These are phyloP conservation scores for Pestalotiopsis sp. DNA, from an alignment of 2,329 filamentous ascomycete species.

Conservation along the genomic window DNA sequence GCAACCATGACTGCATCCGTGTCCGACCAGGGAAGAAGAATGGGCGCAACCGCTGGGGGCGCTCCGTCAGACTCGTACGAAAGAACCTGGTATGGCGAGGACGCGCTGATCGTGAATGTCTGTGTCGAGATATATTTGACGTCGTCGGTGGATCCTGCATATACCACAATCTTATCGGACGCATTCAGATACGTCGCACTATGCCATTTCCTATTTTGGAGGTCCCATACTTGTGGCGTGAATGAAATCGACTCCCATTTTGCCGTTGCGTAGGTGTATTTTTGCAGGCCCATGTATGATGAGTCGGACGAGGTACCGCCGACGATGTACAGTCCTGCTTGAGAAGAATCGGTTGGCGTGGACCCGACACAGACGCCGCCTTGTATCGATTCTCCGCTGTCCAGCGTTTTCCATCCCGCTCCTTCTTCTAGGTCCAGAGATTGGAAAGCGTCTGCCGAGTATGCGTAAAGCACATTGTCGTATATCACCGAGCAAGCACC, in stretches of 20 bases:
- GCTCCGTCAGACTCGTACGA: constrained; percentile 59
- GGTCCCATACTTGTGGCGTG: constrained; percentile 46
- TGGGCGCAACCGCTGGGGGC: constrained; percentile 67
- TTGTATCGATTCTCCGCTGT: constrained; percentile 69
- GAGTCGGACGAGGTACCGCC: constrained; percentile 66
- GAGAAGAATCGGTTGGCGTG: constrained; percentile 58
- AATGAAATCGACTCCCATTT: constrained; percentile 52
- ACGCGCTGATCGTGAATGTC: constrained; percentile 74
- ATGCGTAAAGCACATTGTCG: constrained; percentile 83
- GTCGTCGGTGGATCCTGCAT: constrained; percentile 73
- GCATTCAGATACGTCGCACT: constrained; percentile 74
- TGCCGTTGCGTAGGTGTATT: constrained; percentile 57
- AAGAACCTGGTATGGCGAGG: constrained; percentile 64
- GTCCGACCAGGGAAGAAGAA: constrained; percentile 75
- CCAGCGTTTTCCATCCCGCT: constrained; percentile 70
- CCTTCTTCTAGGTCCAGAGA: constrained; percentile 70
- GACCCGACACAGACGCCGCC: constrained; percentile 79
- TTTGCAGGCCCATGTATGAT: constrained; percentile 76
- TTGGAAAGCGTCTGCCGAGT: constrained; percentile 75
- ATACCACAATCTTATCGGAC: constrained; percentile 75
- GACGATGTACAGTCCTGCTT: constrained; percentile 76
- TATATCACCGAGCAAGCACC: constrained; percentile 82
- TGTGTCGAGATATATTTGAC: constrained; percentile 63
- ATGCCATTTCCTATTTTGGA: constrained; percentile 74
- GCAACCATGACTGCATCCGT: constrained; percentile 75